Conservation (phyloP, 2,329 filamentous ascomycete genomes). For the Aspergillus texensis region DNA sequence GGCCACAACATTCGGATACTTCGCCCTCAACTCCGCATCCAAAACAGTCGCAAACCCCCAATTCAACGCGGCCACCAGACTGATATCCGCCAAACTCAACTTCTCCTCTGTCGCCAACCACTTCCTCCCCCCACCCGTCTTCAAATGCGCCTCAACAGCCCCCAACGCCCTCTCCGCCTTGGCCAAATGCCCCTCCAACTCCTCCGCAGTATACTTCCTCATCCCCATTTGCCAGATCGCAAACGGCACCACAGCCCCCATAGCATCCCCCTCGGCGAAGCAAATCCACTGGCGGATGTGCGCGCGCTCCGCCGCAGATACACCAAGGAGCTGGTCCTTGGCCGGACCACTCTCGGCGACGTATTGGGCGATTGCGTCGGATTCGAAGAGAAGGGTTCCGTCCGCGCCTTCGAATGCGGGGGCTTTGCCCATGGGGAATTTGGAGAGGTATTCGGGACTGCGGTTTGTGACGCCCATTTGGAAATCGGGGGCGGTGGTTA, state of each 20-base stretch:
- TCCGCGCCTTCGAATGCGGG: slow-evolving; percentile 54
- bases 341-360: slow-evolving; percentile 51
- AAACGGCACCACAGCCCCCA: slow-evolving; percentile 22
- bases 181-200: slow-evolving; percentile 20
- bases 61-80: slow-evolving; percentile 24
- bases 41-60: slow-evolving; percentile 30
- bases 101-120: slow-evolving; percentile 30
- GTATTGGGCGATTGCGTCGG: slow-evolving; percentile 52
- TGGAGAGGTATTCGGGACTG: slow-evolving; percentile 50
- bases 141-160: slow-evolving; percentile 14
- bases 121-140: slow-evolving; percentile 22
- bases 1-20: slow-evolving; percentile 24
- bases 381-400: slow-evolving; percentile 48
- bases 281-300: slow-evolving; percentile 52
- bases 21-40: slow-evolving; percentile 31
- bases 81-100: slow-evolving; percentile 34
- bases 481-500: slow-evolving; percentile 38
- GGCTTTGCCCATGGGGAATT: slow-evolving; percentile 58
- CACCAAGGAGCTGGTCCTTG: slow-evolving; percentile 51
- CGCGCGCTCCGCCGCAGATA: slow-evolving; percentile 44
- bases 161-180: slow-evolving; percentile 26
- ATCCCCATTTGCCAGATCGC: slow-evolving; percentile 25
- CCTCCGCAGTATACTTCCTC: slow-evolving; percentile 23
- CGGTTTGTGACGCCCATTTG: slow-evolving; percentile 48
- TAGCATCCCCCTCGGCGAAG: slow-evolving; percentile 42